Percentiles rank a stretch among this genome's conserved stretches.
Evolutionary conservation across 2,329 filamentous ascomycete genomes (phyloP).

Genomic region (Calonectria fujianensis): DNA sequence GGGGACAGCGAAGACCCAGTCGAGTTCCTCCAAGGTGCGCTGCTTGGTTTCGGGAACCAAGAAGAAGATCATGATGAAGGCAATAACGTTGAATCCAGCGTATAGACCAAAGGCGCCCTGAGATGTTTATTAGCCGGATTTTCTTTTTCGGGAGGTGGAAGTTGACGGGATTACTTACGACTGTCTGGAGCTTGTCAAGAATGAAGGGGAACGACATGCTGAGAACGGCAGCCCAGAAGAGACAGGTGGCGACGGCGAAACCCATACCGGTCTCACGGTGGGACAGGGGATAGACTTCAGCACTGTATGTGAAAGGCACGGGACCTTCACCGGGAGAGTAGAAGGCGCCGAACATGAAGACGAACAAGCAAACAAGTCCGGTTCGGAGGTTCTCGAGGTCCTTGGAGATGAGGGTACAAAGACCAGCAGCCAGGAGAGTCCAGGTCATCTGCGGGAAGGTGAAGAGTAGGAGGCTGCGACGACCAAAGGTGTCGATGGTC

Average conservation of each 20-base stretch:
- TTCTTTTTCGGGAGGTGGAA: background rate
- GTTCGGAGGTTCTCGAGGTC: conserved; percentile 65
- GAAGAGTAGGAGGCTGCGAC: conserved; percentile 76
- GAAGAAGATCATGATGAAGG: conserved; percentile 73
- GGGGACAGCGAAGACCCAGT: conserved; percentile 71
- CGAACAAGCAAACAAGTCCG: conserved; percentile 75
- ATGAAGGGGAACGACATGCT: conserved; percentile 72
- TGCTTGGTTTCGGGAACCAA: conserved; percentile 73
- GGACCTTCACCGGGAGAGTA: conserved; percentile 80
- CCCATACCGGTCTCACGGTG: conserved; percentile 80
- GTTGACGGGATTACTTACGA: conserved; percentile 36
- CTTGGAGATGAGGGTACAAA: conserved; percentile 60
- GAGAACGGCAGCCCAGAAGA: conserved; percentile 72
- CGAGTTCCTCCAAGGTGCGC: conserved; percentile 69
- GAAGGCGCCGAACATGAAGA: conserved; percentile 79
- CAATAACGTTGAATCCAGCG: conserved; percentile 73
- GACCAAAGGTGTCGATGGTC: conserved; percentile 81
- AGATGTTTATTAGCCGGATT: conserved; percentile 4
- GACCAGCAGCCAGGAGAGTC: conserved; percentile 69
- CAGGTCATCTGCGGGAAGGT: conserved; percentile 81
- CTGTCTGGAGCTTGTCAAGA: conserved; percentile 58
- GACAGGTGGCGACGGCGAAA: conserved; percentile 76
- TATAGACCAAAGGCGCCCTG: conserved; percentile 69
- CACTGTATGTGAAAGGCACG: conserved; percentile 77
- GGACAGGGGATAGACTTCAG: conserved; percentile 79